phyloP scores from a whole-genome alignment of 192 early-diverging fungal species.

The Phlyctochytrium planicorne region DNA sequence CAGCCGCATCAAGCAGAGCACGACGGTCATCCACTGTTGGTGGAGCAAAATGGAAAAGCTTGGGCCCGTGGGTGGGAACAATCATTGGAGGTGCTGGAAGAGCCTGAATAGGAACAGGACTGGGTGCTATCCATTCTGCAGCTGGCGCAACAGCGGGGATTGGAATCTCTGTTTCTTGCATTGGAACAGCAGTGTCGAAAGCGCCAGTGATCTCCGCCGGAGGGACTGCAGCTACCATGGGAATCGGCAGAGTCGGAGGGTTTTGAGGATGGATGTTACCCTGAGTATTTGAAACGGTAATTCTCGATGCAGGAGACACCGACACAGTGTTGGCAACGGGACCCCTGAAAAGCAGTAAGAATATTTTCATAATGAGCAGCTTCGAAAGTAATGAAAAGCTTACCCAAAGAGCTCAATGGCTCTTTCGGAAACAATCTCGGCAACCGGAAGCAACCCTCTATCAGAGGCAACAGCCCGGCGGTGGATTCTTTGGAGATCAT shows the following conservation, averaged over 20 bases:
- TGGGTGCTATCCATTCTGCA: not conserved
- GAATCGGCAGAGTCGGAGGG: too few relatives aligned
- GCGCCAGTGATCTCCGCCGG: too few relatives aligned
- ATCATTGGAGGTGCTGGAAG: not conserved
- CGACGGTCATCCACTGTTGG: constrained; percentile 27
- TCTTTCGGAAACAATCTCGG: constrained; percentile 14
- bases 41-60: not conserved
- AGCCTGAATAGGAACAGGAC: too few relatives aligned
- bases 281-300: not conserved
- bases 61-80: not conserved
- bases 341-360: not conserved
- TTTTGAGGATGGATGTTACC: too few relatives aligned
- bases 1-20: constrained; percentile 18
- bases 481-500: constrained; percentile 28
- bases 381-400: too few relatives aligned
- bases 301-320: not conserved
- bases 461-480: not conserved
- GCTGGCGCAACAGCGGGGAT: not conserved
- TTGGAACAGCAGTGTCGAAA: not conserved
- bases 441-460: not conserved
- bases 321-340: constrained; percentile 6
- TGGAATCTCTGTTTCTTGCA: not conserved
- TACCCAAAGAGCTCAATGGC: constrained; percentile 15
- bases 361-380: constrained; percentile 6
- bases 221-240: too few relatives aligned